Percentiles rank a stretch among this genome's conserved stretches.
Evolutionary conservation across 352 stramenopile species (phyloP).

Genomic region (Phytophthora podocarpi): DNA sequence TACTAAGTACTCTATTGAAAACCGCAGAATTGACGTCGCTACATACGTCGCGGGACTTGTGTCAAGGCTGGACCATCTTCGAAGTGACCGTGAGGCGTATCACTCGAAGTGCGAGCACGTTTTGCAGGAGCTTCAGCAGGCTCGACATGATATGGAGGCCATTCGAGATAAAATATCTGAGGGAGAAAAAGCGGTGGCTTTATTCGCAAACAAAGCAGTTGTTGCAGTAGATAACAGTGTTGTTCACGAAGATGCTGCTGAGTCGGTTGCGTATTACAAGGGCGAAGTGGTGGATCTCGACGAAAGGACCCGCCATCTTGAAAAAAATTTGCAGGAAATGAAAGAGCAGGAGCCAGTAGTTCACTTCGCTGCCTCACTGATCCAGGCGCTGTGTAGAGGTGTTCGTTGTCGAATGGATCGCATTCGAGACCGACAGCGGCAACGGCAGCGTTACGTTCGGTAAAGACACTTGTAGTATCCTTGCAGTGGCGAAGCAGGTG

Average conservation of each 20-base stretch:
- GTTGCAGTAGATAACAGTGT: constrained; percentile 33
- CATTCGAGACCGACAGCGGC: not conserved
- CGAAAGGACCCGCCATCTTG: constrained; percentile 1
- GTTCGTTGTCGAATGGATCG: constrained; percentile 17
- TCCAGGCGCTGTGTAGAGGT: constrained; percentile 39
- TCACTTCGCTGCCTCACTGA: constrained; percentile 31
- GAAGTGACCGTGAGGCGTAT: constrained; percentile 23
- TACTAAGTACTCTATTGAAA: not conserved
- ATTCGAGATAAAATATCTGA: constrained; percentile 9
- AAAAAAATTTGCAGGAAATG: constrained; percentile 7
- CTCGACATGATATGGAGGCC: constrained; percentile 22
- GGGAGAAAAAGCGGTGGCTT: constrained; percentile 24
- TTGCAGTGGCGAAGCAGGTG: no score
- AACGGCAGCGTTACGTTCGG: constrained; percentile 14
- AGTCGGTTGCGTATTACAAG: constrained; percentile 40
- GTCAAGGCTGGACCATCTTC: constrained; percentile 33
- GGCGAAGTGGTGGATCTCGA: constrained; percentile 36
- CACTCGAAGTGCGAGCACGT: constrained; percentile 24
- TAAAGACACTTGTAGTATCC: not conserved
- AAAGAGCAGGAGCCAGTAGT: no score
- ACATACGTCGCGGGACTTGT: constrained; percentile 15
- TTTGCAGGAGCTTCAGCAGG: constrained; percentile 18
- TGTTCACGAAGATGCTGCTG: constrained; percentile 37
- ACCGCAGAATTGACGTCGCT: constrained; percentile 2
- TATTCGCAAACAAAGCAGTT: constrained; percentile 29